A percentile compares a stretch with the other conserved stretches of the same genome.
Evolutionary conservation across 2,329 filamentous ascomycete species (phyloP).

Genomic region (Hymenoscyphus repandus): DNA sequence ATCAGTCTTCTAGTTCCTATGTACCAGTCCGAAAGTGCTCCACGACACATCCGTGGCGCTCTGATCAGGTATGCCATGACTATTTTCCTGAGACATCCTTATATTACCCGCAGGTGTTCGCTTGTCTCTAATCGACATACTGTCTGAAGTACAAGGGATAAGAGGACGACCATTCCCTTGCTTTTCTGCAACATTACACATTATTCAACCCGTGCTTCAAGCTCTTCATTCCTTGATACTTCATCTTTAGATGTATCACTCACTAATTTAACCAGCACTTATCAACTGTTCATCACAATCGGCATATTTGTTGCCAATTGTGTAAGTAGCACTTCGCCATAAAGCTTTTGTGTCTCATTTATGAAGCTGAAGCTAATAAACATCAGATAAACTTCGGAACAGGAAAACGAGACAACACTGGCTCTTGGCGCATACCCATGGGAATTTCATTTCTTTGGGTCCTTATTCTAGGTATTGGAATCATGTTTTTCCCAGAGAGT

Average conservation of each 20-base stretch:
- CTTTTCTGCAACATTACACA: no score
- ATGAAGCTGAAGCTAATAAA: not conserved
- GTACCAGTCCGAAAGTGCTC: constrained; percentile 60
- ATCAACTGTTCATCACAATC: constrained; percentile 67
- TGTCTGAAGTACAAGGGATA: no score
- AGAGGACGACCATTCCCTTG: no score
- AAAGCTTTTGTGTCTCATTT: no score
- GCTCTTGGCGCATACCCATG: constrained; percentile 58
- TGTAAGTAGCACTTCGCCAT: not conserved
- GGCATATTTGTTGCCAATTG: constrained; percentile 55
- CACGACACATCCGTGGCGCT: constrained; percentile 55
- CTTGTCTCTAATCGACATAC: no score
- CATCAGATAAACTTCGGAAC: constrained; percentile 43
- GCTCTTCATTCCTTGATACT: no score
- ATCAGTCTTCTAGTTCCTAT: constrained; percentile 60
- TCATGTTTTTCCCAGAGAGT: constrained; percentile 49
- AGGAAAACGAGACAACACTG: constrained; percentile 32
- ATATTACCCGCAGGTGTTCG: no score
- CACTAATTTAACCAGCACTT: constrained; percentile 47
- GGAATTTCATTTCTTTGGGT: constrained; percentile 47
- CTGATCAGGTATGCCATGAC: constrained; percentile 38
- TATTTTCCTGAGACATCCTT: not conserved
- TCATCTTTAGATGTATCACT: no score
- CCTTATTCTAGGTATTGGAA: constrained; percentile 45
- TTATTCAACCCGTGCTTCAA: no score